Percentiles rank a stretch among this genome's conserved stretches.
Conservation (phyloP, 1,139 yeast species). For the Arxiozyma telluris region DNA sequence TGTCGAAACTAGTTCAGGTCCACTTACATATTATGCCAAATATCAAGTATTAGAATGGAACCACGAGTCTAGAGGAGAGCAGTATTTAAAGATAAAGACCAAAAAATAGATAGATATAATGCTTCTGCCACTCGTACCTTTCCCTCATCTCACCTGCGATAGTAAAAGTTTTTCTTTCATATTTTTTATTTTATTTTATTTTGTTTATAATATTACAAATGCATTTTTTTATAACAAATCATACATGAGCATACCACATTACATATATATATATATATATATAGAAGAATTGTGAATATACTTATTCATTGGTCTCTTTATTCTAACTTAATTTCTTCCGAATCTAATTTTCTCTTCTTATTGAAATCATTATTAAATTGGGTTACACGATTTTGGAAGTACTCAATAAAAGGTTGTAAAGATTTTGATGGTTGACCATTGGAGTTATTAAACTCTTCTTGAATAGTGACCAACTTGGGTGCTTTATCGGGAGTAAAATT, state of each 20-base stretch:
- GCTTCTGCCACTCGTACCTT: background rate
- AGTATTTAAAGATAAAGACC: constrained; percentile 21
- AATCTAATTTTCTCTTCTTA: constrained; percentile 35
- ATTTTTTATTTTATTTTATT: no score
- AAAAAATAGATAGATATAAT: background rate
- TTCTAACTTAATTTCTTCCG: constrained; percentile 1
- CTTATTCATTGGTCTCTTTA: background rate
- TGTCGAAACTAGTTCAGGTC: constrained; percentile 43
- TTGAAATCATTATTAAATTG: constrained; percentile 28
- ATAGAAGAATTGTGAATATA: background rate
- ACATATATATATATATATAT: no score
- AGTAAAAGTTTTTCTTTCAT: background rate
- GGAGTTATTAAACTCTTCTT: constrained; percentile 35
- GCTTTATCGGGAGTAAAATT: constrained; percentile 68
- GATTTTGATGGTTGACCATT: constrained; percentile 68
- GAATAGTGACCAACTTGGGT: constrained; percentile 62
- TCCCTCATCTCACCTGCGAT: no score
- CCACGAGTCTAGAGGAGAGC: constrained; percentile 40
- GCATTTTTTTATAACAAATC: background rate
- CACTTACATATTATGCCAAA: constrained; percentile 41
- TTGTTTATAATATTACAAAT: background rate
- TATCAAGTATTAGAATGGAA: constrained; percentile 62
- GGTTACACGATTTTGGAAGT: constrained; percentile 57
- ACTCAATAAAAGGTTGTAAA: constrained; percentile 64
- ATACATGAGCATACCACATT: no score